A percentile compares a stretch with the other conserved stretches of the same genome.
phyloP scores from a whole-genome alignment of 2,329 filamentous ascomycete genomes.

The Metarhizium robertsii region DNA sequence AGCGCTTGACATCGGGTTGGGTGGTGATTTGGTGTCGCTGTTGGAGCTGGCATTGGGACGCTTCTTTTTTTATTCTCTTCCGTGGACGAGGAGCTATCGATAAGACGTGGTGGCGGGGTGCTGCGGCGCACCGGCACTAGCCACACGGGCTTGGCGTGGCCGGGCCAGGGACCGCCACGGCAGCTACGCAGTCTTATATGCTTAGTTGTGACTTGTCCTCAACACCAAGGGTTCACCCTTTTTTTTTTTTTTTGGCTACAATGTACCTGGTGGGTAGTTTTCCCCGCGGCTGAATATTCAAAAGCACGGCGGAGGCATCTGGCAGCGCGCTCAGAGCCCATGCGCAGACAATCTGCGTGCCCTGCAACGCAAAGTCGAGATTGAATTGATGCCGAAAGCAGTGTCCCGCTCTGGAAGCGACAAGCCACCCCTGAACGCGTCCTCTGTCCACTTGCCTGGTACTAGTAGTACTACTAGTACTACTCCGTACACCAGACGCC shows the following conservation, averaged over 20 bases:
- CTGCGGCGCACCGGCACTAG: background rate
- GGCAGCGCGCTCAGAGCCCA: too few species aligned
- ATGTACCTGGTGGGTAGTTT: too few species aligned
- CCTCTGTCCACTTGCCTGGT: constrained; percentile 2
- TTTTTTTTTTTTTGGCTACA: too few species aligned
- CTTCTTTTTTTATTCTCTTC: background rate
- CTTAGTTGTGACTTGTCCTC: too few species aligned
- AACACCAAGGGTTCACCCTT: too few species aligned
- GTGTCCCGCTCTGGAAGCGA: background rate
- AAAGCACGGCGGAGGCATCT: too few species aligned
- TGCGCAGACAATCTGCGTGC: too few species aligned
- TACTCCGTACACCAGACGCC: too few species aligned
- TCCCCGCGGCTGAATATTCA: too few species aligned
- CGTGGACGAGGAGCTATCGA: constrained; percentile 8
- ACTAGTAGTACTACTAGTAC: too few species aligned
- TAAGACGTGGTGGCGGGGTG: constrained; percentile 3
- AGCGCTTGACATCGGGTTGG: background rate
- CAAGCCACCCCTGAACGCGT: constrained; percentile 9
- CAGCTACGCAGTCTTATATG: too few species aligned
- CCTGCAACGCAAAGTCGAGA: background rate
- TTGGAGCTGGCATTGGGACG: background rate
- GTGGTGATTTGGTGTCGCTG: background rate
- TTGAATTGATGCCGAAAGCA: background rate
- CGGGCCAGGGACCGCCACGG: too few species aligned
- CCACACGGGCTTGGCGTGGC: background rate